Conservation (phyloP, 257 asterid species). For the Mentha longifolia region DNA sequence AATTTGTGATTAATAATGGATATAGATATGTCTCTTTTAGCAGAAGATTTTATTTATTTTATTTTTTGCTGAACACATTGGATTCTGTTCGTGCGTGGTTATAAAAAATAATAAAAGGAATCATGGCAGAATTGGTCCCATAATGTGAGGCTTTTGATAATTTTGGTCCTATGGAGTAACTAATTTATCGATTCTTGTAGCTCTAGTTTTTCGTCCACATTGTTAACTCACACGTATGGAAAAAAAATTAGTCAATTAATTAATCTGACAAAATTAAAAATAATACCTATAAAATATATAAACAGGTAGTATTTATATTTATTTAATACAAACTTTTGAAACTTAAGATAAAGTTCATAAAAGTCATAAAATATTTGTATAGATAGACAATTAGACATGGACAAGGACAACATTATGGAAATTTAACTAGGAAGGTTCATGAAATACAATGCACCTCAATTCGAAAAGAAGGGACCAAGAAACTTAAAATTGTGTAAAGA, state of each 20-base stretch:
- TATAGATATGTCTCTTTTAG: neutral
- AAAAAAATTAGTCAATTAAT: too few species aligned
- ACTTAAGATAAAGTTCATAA: neutral
- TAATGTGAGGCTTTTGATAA: neutral
- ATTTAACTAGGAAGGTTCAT: neutral
- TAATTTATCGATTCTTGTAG: neutral
- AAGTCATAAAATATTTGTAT: neutral
- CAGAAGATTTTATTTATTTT: neutral
- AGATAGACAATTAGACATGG: neutral
- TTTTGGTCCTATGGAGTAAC: neutral
- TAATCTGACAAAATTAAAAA: neutral
- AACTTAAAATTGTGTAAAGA: too few species aligned
- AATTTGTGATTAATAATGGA: neutral
- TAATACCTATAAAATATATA: neutral
- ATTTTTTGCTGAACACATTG: neutral
- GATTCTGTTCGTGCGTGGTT: neutral
- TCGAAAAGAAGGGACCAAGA: too few species aligned
- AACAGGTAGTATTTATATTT: too few species aligned
- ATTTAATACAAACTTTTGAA: neutral
- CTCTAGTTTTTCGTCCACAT: neutral
- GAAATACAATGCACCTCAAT: neutral
- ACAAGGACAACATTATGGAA: neutral
- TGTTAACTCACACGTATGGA: too few species aligned
- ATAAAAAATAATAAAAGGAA: neutral
- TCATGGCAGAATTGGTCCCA: conserved; percentile 6